Evolutionary conservation across 2,329 filamentous ascomycete species (phyloP), one percentile per base, ranked within the genome.

Genomic region (Beauveria bassiana): DNA sequence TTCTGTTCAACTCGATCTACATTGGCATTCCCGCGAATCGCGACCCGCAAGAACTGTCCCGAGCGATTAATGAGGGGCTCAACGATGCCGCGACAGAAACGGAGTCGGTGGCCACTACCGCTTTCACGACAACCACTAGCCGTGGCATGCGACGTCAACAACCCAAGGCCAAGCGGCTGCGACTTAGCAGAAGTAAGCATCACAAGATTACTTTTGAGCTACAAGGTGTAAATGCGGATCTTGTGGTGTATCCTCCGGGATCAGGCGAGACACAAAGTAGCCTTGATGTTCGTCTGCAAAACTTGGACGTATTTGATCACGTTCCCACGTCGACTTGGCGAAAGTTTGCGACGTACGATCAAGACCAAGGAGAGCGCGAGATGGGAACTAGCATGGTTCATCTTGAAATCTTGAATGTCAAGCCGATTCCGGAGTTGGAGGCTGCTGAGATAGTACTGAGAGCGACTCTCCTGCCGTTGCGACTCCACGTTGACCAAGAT

Each of bases 1-100:
- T 96, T 67, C 80, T 99, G 18, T 99, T 99, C 81, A 98, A 99
- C 72, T 99, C 95, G 0, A 96, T 99, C 60, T 99, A 97, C 77
- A 97, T 99, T 68, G 92, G 90, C 16, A 90, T 99, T 20, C 90
- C 93, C 0, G 83, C 90, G 12, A 95, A 93, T 67, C 86, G 88
- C 62, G 93, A 98, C 67, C 91, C 92, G 5, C 85, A 85, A 59
- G 91, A 96, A 34, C 81, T 98, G 10, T 81, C 90, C 4, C 84
- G 86, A 51, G 90, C 89, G 45, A 96, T 99, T 74, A 96, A 97
- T 70, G 86, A 89, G 62, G 86, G 93, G 42, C 83, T 98, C 53
- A 90, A 96, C 66, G 93, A 98, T 68, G 83, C 89, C 61, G 84
- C 82, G 4, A 96, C 90, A 43, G 95, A 98, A 70, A 96, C 93